A percentile compares a stretch with the other conserved stretches of the same genome.
Evolutionary conservation across 306 rosid genomes (phyloP).

Genomic region (Quercus dentata): DNA sequence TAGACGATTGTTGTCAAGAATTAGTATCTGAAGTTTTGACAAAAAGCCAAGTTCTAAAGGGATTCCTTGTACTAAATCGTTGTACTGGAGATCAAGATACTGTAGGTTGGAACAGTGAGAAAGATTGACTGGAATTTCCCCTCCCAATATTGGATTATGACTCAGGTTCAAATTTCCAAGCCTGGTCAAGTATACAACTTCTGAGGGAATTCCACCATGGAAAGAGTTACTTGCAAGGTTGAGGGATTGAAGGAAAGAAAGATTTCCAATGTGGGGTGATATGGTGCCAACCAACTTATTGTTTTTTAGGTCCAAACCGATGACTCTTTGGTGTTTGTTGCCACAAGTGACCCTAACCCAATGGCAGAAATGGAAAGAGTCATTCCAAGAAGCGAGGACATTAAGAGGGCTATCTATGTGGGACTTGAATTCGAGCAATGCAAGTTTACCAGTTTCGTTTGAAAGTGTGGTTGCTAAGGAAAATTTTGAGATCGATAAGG

Average conservation of each 20-base stretch:
- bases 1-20: not conserved
- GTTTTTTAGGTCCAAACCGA: not conserved
- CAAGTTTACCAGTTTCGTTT: not conserved
- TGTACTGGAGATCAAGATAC: not conserved
- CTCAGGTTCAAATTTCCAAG: not conserved
- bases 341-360: slow-evolving; percentile 15
- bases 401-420: not conserved
- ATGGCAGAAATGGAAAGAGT: slow-evolving; percentile 7
- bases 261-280: slow-evolving; percentile 9
- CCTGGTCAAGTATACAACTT: not conserved
- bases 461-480: not conserved
- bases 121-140: not conserved
- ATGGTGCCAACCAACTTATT: not conserved
- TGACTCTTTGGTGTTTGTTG: slow-evolving; percentile 6
- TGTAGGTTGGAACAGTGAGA: not conserved
- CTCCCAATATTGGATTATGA: not conserved
- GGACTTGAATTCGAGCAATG: slow-evolving; percentile 5
- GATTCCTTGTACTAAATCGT: not conserved
- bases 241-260: not conserved
- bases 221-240: not conserved
- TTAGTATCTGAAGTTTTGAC: not conserved
- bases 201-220: not conserved
- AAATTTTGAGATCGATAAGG: not conserved
- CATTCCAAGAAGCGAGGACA: slow-evolving; percentile 8
- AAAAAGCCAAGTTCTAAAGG: not conserved